These are phyloP conservation scores for Sphagnum fallax DNA, from an alignment of 228 moss, liverwort and hornwort species.

Conservation along the genomic window DNA sequence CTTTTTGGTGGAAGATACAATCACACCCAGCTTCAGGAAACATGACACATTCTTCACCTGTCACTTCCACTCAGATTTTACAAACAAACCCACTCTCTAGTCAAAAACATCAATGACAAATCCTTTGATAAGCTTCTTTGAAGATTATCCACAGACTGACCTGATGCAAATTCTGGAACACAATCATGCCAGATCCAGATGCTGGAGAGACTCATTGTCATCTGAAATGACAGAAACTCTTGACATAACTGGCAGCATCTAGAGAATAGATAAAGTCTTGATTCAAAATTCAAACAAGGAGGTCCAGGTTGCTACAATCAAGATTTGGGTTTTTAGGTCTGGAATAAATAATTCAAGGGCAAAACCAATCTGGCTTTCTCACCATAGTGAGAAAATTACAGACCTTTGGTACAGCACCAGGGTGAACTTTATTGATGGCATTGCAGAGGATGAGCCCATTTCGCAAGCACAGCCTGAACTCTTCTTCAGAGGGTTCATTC, in stretches of 20 bases:
- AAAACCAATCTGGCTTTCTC: not conserved
- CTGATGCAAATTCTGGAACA: too few species aligned
- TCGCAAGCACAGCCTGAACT: slow-evolving; percentile 47
- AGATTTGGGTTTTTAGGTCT: not conserved
- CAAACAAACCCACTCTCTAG: not conserved
- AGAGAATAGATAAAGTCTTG: not conserved
- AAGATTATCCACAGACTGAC: too few species aligned
- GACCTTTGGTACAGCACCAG: slow-evolving; percentile 43
- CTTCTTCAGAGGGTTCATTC: slow-evolving; percentile 41
- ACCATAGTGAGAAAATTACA: not conserved
- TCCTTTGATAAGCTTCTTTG: not conserved
- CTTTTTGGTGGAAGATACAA: too few species aligned
- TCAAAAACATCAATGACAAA: not conserved
- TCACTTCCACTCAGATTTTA: not conserved
- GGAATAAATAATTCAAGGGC: not conserved
- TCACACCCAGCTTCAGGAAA: not conserved
- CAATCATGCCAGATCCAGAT: too few species aligned
- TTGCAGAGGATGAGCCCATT: slow-evolving; percentile 45
- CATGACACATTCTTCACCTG: not conserved
- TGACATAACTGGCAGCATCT: not conserved
- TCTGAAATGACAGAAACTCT: not conserved
- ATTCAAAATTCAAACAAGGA: not conserved
- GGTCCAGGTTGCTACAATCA: not conserved
- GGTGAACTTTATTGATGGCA: slow-evolving; percentile 45
- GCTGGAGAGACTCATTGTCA: not conserved